Evolutionary conservation across 2,329 filamentous ascomycete genomes (phyloP).

Genomic region (Beauveria sp.): DNA sequence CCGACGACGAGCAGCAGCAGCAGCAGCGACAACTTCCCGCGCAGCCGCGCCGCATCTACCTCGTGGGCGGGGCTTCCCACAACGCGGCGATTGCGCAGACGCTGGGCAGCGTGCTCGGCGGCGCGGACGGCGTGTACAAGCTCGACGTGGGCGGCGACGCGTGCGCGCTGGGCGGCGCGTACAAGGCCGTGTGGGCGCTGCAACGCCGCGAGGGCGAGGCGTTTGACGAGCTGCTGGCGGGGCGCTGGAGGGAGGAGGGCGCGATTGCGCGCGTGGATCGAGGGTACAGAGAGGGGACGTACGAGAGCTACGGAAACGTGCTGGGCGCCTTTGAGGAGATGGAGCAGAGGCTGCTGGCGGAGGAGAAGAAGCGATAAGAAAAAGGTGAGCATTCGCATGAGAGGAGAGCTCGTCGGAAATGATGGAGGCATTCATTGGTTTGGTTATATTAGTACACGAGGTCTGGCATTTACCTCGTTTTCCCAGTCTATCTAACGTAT

Average conservation of each 20-base stretch:
- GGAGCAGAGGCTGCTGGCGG: conserved; percentile 56
- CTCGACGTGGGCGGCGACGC: conserved; percentile 93
- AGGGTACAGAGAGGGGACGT: conserved; percentile 69
- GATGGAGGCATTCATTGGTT: conserved; percentile 14
- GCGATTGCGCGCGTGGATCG: conserved; percentile 77
- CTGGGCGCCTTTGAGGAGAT: conserved; percentile 69
- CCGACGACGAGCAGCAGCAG: not conserved
- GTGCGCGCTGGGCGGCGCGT: conserved; percentile 86
- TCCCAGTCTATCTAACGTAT: conserved; percentile 43
- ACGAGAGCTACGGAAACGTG: conserved; percentile 69
- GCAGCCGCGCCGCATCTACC: conserved; percentile 83
- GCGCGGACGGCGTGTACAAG: conserved; percentile 82
- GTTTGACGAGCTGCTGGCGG: conserved; percentile 82
- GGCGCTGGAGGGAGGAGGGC: conserved; percentile 76
- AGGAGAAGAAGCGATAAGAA: conserved; percentile 17
- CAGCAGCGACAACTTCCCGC: conserved; percentile 51
- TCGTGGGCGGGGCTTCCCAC: conserved; percentile 84
- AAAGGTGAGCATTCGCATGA: not conserved
- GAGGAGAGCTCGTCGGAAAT: not conserved
- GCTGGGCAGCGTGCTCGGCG: conserved; percentile 81
- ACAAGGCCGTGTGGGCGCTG: conserved; percentile 91
- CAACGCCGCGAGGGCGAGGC: conserved; percentile 62
- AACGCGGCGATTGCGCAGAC: conserved; percentile 85
- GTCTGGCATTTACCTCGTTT: not conserved
- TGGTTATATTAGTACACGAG: conserved; percentile 21